phyloP scores from a whole-genome alignment of 441 rosid genomes.

The Kokia cookei region DNA sequence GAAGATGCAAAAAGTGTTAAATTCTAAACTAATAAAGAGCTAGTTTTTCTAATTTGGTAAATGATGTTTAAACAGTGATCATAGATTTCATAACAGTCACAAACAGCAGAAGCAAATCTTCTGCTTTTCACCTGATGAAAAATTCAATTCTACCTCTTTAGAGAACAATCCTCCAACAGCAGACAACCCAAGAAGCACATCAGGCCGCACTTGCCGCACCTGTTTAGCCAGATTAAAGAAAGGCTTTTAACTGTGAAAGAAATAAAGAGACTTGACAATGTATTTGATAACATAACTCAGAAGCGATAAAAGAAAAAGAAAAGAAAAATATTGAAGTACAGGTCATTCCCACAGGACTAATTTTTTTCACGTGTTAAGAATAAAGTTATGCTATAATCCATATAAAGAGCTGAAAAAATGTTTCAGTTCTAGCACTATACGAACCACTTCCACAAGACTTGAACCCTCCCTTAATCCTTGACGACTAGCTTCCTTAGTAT shows the following conservation, averaged over 20 bases:
- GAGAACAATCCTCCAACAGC: constrained; percentile 99
- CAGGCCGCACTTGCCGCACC: constrained; percentile 95
- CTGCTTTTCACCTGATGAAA: neutral
- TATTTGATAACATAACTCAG: neutral
- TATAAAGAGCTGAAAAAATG: constrained; percentile 1
- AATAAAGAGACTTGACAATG: neutral
- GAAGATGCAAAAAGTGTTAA: neutral
- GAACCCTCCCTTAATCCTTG: constrained; percentile 93
- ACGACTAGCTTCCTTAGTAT: constrained; percentile 71
- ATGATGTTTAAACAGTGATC: neutral
- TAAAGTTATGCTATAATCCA: constrained; percentile 4
- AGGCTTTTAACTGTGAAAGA: neutral
- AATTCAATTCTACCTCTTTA: constrained; percentile 62
- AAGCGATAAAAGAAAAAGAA: neutral
- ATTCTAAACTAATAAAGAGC: neutral
- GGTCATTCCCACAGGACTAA: neutral
- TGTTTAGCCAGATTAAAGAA: constrained; percentile 26
- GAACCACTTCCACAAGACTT: constrained; percentile 90
- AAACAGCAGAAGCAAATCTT: neutral
- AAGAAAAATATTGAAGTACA: neutral
- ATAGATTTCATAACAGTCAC: neutral
- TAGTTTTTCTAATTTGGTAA: neutral
- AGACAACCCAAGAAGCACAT: constrained; percentile 98
- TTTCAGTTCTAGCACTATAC: constrained; percentile 23
- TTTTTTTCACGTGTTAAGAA: neutral